These are phyloP conservation scores for Mycena vitilis DNA, from an alignment of 768 basidiomycete species.

Conservation along the genomic window DNA sequence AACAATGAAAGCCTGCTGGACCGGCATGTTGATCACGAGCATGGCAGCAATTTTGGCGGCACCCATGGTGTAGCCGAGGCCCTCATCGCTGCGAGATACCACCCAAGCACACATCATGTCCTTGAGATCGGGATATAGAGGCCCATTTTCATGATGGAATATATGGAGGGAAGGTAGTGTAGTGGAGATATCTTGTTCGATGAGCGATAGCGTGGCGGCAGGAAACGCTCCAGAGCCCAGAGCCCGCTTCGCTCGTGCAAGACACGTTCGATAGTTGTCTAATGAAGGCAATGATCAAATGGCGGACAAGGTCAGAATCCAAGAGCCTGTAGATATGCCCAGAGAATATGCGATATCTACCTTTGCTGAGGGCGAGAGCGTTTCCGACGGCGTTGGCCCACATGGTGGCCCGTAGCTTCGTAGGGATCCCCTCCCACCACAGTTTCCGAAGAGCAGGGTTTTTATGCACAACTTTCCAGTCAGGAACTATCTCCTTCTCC, in stretches of 20 bases:
- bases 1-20: constrained; percentile 79
- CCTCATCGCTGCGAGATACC: constrained; percentile 85
- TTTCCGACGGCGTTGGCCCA: constrained; percentile 93
- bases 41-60: constrained; percentile 85
- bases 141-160: constrained; percentile 81
- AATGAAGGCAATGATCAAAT: constrained; percentile 18
- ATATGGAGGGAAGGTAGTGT: constrained; percentile 86
- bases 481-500: constrained; percentile 84
- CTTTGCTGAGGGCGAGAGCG: constrained; percentile 83
- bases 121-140: constrained; percentile 83
- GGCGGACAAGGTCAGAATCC: constrained; percentile 17
- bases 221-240: constrained; percentile 76
- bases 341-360: constrained; percentile 49
- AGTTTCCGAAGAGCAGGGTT: constrained; percentile 73
- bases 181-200: constrained; percentile 80
- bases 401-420: constrained; percentile 80
- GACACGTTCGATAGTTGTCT: constrained; percentile 81
- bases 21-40: constrained; percentile 86
- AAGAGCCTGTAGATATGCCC: constrained; percentile 17
- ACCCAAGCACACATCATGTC: constrained; percentile 92
- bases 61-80: constrained; percentile 78
- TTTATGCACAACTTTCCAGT: constrained; percentile 82
- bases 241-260: constrained; percentile 80
- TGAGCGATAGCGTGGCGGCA: constrained; percentile 63
- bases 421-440: constrained; percentile 90